These are phyloP conservation scores for Barnettozyma hawaiiensis DNA, from an alignment of 1,139 yeast genomes.

Conservation along the genomic window DNA sequence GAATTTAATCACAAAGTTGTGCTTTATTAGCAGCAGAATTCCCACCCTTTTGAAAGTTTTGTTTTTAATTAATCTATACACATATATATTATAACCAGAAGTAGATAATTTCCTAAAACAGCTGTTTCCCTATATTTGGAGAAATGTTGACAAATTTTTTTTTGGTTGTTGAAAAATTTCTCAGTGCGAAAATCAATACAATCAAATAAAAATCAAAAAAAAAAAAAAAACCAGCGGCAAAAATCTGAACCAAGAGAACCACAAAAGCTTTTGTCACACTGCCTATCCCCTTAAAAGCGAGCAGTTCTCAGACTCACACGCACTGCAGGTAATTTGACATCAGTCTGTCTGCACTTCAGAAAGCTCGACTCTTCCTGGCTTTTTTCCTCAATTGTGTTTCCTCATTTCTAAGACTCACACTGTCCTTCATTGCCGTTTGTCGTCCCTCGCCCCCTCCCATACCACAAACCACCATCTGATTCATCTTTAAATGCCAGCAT, in stretches of 20 bases:
- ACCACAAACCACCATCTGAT: not conserved
- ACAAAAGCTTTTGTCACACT: no score
- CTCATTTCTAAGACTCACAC: no score
- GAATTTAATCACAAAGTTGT: not conserved
- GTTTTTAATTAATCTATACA: no score
- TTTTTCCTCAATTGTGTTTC: not conserved
- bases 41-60: no score
- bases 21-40: not conserved
- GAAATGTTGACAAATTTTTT: not conserved
- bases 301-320: not conserved
- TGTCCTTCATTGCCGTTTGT: no score
- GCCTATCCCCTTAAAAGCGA: no score
- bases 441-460: not conserved
- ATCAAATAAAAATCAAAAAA: no score
- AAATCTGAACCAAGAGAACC: no score
- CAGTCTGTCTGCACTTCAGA: not conserved
- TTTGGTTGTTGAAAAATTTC: slow-evolving; percentile 6
- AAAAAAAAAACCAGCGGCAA: slow-evolving; percentile 4
- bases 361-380: not conserved
- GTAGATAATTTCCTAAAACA: not conserved
- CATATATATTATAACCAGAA: not conserved
- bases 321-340: not conserved
- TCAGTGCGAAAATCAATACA: no score
- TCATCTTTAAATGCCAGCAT: slow-evolving; percentile 5
- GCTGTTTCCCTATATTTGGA: not conserved